Evolutionary conservation across 495 filamentous ascomycete genomes (phyloP), one percentile per base, ranked within the genome.

Genomic region (Aspergillus wentii): DNA sequence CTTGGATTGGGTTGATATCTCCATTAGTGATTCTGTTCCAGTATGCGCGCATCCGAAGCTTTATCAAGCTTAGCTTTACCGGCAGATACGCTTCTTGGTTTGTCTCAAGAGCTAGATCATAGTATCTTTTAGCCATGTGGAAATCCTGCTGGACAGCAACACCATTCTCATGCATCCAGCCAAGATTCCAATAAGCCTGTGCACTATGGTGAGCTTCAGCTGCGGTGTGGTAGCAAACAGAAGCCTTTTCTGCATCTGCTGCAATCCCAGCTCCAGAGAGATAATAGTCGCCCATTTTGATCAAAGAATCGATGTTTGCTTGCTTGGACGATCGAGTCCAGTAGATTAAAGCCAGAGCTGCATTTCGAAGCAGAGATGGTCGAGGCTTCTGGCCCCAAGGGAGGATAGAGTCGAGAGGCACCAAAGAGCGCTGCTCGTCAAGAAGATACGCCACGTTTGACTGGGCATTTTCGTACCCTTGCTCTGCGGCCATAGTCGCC

Each of bases 101-200:
- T 3, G 88, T 92, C 54, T 86, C 86, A 13, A 95, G 66, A 1
- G 92, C 90, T 35, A 88, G 73, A 54, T 99, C 92, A 54, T 99
- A 99, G 61, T 86, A 94, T 17, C 92, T 70, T 63, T 99, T 99
- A 3, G 94, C 92, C 25, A 99, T 81, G 54, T 97, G 92, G 57
- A 92, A 99, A 56, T 99, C 92, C 54, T 99, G 92, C 23, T 84
- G 80, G 3, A 96, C 80, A 8, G 91, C 88, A 30, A 97, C 71
- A 2, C 92, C 92, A 53, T 97, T 96, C 62, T 99, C 92, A 60
- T 99, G 88, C 87, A 99, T 97, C 92, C 92, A 99, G 10, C 92
- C 92, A 9, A 99, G 70, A 48, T 99, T 96, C 78, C 88, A 99
- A 38, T 95, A 80, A 9, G 94, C 94, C 65, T 97, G 92, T 17